phyloP scores from a whole-genome alignment of 495 filamentous ascomycete genomes.

The Podospora pseudocomata region DNA sequence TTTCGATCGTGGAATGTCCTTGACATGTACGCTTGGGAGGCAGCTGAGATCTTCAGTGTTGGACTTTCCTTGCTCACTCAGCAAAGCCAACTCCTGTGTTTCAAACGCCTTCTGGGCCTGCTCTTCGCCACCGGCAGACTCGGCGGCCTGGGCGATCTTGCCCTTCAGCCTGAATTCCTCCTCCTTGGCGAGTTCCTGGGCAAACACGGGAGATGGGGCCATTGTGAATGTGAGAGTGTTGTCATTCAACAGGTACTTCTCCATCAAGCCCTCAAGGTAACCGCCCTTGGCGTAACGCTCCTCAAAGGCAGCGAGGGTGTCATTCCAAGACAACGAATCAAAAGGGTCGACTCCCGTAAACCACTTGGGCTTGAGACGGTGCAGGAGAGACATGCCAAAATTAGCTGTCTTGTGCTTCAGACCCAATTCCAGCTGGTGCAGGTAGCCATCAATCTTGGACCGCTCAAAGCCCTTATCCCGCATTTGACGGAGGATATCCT shows the following conservation, averaged over 20 bases:
- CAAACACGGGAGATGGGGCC: constrained; percentile 74
- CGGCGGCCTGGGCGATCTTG: constrained; percentile 66
- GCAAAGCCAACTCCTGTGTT: constrained; percentile 71
- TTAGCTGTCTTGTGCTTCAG: constrained; percentile 93
- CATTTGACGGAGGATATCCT: constrained; percentile 61
- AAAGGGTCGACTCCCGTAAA: constrained; percentile 94
- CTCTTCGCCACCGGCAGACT: constrained; percentile 64
- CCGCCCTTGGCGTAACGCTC: constrained; percentile 60
- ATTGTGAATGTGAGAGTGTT: constrained; percentile 90
- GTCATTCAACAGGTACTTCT: constrained; percentile 87
- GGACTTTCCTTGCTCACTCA: constrained; percentile 77
- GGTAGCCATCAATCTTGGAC: constrained; percentile 84
- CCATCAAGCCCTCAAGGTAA: constrained; percentile 79
- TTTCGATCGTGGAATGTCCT: constrained; percentile 78
- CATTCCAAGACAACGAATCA: constrained; percentile 83
- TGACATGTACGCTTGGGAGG: constrained; percentile 79
- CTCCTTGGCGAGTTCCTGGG: constrained; percentile 68
- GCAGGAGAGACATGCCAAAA: constrained; percentile 88
- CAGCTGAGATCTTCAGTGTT: constrained; percentile 79
- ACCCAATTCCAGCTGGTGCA: constrained; percentile 86
- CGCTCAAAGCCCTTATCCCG: constrained; percentile 75
- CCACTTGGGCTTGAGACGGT: constrained; percentile 83
- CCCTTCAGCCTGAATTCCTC: constrained; percentile 64
- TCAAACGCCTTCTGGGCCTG: constrained; percentile 66
- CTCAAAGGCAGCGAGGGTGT: constrained; percentile 78